Percentiles rank a stretch among this genome's conserved stretches.
These are phyloP conservation scores for Dioscorea zingiberensis DNA, from an alignment of 106 monocot genomes.

Conservation along the genomic window DNA sequence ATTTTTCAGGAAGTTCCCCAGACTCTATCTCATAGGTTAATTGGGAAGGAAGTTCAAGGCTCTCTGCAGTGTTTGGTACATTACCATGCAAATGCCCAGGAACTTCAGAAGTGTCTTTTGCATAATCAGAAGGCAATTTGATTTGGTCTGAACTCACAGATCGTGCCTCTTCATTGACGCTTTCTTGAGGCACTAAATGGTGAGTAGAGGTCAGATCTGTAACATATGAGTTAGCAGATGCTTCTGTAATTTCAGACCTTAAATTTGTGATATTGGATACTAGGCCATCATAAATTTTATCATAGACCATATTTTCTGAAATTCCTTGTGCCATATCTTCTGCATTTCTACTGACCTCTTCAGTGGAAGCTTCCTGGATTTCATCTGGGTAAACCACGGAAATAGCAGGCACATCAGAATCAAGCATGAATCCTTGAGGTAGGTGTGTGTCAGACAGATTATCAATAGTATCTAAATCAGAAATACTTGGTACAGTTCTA, in stretches of 20 bases:
- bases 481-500: constrained; percentile 1
- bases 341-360: constrained; percentile 11
- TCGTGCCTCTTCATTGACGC: constrained; percentile 8
- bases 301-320: background rate
- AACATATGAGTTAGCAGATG: constrained; percentile 15
- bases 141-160: constrained; percentile 7
- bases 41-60: constrained; percentile 5
- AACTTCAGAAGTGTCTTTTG: background rate
- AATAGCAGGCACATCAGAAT: constrained; percentile 4
- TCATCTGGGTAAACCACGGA: background rate
- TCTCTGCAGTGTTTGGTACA: background rate
- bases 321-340: constrained; percentile 13
- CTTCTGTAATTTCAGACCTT: constrained; percentile 8
- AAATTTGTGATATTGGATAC: constrained; percentile 6
- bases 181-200: constrained; percentile 9
- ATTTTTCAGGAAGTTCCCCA: background rate
- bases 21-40: background rate
- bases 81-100: constrained; percentile 14
- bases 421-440: constrained; percentile 1
- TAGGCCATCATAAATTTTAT: background rate
- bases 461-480: constrained; percentile 10
- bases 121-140: constrained; percentile 1
- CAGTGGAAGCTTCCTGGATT: background rate
- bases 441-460: constrained; percentile 2
- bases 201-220: constrained; percentile 13